These are phyloP conservation scores for Alternaria consortialis DNA, from an alignment of 2,329 filamentous ascomycete species.

Conservation along the genomic window DNA sequence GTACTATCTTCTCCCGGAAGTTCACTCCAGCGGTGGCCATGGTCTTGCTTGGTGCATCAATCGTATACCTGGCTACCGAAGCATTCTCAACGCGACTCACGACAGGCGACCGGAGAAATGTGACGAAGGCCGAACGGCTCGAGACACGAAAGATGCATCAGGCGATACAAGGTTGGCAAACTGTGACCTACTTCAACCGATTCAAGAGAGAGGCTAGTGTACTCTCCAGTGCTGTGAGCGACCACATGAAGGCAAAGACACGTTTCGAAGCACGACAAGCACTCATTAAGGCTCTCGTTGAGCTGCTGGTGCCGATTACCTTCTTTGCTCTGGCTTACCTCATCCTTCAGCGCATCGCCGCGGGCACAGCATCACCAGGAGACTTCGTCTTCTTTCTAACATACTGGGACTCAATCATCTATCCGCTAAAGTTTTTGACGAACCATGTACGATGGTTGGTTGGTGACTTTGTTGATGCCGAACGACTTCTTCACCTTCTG, in stretches of 20 bases:
- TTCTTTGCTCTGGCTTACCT: constrained; percentile 53
- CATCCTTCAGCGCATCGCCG: constrained; percentile 58
- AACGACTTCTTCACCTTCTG: constrained; percentile 64
- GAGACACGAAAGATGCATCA: constrained; percentile 20
- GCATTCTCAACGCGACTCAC: background rate
- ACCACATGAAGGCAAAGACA: background rate
- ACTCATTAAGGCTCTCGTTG: constrained; percentile 10
- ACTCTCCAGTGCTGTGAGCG: background rate
- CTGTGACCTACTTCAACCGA: constrained; percentile 61
- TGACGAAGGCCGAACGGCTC: constrained; percentile 10
- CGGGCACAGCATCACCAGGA: constrained; percentile 61
- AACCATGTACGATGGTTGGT: constrained; percentile 44
- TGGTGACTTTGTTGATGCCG: constrained; percentile 45
- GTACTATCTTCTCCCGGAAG: background rate
- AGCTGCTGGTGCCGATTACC: constrained; percentile 13
- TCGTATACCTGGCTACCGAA: background rate
- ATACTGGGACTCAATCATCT: constrained; percentile 44
- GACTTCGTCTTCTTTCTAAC: constrained; percentile 35
- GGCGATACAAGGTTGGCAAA: constrained; percentile 57
- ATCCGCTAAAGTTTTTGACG: constrained; percentile 40
- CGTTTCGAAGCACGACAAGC: background rate
- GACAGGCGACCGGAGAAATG: background rate
- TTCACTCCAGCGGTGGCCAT: background rate
- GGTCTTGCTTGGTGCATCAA: background rate
- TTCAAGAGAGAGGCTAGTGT: background rate